Percentiles rank a stretch among this genome's conserved stretches.
Evolutionary conservation across 2,329 filamentous ascomycete species (phyloP).

Genomic region (Talaromyces verruculosus): DNA sequence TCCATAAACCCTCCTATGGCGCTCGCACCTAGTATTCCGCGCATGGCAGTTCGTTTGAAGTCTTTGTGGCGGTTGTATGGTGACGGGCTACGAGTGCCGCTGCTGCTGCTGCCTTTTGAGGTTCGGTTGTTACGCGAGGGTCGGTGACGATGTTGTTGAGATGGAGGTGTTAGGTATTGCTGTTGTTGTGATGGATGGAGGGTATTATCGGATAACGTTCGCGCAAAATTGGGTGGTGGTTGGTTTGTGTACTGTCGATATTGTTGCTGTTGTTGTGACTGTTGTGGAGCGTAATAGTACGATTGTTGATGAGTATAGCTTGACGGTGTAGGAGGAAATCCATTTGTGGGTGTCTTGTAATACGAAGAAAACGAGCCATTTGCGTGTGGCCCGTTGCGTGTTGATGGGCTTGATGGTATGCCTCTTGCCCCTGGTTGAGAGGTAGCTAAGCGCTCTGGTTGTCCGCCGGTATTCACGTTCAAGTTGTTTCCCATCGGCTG

Average conservation of each 20-base stretch:
- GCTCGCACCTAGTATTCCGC: constrained; percentile 37
- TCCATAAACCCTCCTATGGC: constrained; percentile 43
- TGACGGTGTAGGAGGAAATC: constrained; percentile 18
- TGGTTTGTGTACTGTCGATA: constrained; percentile 20
- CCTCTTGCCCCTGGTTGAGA: constrained; percentile 12
- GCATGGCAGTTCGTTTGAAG: constrained; percentile 36
- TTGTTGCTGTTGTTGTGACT: constrained; percentile 21
- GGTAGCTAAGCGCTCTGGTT: constrained; percentile 10
- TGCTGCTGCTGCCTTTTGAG: constrained; percentile 23
- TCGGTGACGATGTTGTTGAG: constrained; percentile 17
- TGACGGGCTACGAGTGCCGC: constrained; percentile 24
- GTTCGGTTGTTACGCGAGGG: constrained; percentile 21
- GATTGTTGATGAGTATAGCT: constrained; percentile 20
- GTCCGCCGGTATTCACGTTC: neutral
- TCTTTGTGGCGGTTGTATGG: constrained; percentile 28
- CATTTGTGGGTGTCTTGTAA: constrained; percentile 15
- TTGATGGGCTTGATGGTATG: constrained; percentile 12
- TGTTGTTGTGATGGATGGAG: constrained; percentile 15
- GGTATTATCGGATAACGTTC: constrained; percentile 12
- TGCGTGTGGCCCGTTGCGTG: neutral
- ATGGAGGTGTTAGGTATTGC: constrained; percentile 7
- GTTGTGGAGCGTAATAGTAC: constrained; percentile 23
- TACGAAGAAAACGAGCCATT: constrained; percentile 6
- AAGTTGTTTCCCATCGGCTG: constrained; percentile 5
- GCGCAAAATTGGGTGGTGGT: constrained; percentile 18